Percentiles rank a stretch among this genome's conserved stretches.
phyloP scores from a whole-genome alignment of 768 basidiomycete genomes.

The Trametes sanguinea region DNA sequence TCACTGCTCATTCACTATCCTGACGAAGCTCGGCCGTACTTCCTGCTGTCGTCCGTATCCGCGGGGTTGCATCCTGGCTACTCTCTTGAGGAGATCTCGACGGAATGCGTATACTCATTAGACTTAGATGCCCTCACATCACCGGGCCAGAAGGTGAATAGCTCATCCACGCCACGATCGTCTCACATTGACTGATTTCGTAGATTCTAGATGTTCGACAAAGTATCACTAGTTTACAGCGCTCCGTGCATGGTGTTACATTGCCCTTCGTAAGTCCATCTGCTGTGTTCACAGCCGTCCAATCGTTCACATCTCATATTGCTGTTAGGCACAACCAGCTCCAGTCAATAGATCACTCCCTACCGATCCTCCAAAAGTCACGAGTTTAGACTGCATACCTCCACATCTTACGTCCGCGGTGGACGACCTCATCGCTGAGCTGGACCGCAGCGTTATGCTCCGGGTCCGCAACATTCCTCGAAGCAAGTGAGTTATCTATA shows the following conservation, averaged over 20 bases:
- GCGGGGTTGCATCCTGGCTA: conserved; percentile 47
- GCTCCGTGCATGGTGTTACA: neutral
- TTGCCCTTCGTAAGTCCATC: conserved; percentile 5
- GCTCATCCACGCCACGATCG: neutral
- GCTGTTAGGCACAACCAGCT: conserved; percentile 43
- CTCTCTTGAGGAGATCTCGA: conserved; percentile 62
- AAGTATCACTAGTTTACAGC: neutral
- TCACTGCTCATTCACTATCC: conserved; percentile 78
- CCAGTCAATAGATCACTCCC: conserved; percentile 53
- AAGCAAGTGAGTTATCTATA: conserved; percentile 35
- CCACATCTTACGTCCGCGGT: conserved; percentile 44
- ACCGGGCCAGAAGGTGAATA: conserved; percentile 30
- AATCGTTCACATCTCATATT: too few relatives aligned
- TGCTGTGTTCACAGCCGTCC: neutral
- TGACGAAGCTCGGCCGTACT: conserved; percentile 45
- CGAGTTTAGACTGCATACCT: conserved; percentile 46
- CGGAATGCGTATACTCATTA: conserved; percentile 56
- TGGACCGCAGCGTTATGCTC: conserved; percentile 69
- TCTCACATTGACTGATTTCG: neutral
- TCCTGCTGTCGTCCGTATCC: conserved; percentile 70
- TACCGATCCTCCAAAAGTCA: conserved; percentile 38
- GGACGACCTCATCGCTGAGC: conserved; percentile 51
- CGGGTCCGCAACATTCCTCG: conserved; percentile 70
- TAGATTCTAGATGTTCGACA: conserved; percentile 1
- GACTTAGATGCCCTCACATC: conserved; percentile 39